A percentile compares a stretch with the other conserved stretches of the same genome.
phyloP scores from a whole-genome alignment of 2,329 filamentous ascomycete genomes.

The Colletotrichum chlorophyti region DNA sequence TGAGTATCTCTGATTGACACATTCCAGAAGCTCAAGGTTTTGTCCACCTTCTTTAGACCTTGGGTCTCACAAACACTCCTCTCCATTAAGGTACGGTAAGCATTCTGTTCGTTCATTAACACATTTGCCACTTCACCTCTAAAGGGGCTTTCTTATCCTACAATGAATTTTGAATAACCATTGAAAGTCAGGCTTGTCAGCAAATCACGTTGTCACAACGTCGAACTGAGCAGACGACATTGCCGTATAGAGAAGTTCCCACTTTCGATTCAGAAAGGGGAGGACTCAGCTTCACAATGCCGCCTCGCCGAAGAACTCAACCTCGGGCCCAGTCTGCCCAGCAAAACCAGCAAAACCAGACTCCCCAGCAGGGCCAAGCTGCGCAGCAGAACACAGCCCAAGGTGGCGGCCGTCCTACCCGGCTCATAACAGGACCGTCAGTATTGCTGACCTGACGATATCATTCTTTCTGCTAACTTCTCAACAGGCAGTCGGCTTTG shows the following conservation, averaged over 20 bases:
- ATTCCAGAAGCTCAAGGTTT: too few relatives aligned
- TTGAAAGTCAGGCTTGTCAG: too few relatives aligned
- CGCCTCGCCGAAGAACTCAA: slow-evolving; percentile 9
- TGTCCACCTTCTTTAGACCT: not conserved
- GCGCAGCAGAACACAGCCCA: slow-evolving; percentile 4
- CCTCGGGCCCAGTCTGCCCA: not conserved
- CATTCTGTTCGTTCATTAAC: not conserved
- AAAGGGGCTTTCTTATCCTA: not conserved
- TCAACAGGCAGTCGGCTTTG: slow-evolving; percentile 55
- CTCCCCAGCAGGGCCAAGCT: not conserved
- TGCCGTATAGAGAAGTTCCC: too few relatives aligned
- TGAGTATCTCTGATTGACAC: not conserved
- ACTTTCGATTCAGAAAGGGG: too few relatives aligned
- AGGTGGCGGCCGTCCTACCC: not conserved
- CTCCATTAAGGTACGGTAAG: not conserved
- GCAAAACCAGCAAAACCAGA: not conserved
- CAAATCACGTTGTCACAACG: too few relatives aligned
- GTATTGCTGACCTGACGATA: not conserved
- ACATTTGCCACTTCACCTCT: not conserved
- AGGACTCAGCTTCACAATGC: not conserved
- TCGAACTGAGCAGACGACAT: too few relatives aligned
- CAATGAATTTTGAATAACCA: too few relatives aligned
- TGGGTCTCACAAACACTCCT: too few relatives aligned
- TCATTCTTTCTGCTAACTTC: not conserved
- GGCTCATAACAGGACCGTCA: slow-evolving; percentile 26